Conservation (phyloP, 805 yeast genomes). For the Kodamaea lidongshanica region DNA sequence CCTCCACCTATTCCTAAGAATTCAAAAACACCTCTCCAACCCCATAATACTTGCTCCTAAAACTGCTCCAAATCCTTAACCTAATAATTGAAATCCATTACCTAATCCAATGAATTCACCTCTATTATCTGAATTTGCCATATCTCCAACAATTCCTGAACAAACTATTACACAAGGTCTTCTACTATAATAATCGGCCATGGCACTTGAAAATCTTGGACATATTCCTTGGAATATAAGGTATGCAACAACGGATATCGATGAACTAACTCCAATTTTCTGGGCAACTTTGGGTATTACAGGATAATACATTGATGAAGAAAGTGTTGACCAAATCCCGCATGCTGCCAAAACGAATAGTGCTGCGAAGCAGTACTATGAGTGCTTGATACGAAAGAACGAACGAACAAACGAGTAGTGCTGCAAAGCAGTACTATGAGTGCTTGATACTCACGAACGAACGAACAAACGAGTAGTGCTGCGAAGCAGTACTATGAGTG, state of each 20-base stretch:
- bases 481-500: no score
- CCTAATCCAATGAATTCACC: conserved; percentile 67
- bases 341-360: conserved; percentile 41
- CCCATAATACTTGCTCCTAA: conserved; percentile 43
- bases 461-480: no score
- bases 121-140: conserved; percentile 57
- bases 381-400: no score
- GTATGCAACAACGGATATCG: conserved; percentile 69
- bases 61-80: conserved; percentile 77
- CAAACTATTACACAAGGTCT: conserved; percentile 59
- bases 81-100: conserved; percentile 59
- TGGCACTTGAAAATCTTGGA: conserved; percentile 61
- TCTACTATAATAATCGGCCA: conserved; percentile 69
- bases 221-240: conserved; percentile 69
- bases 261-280: conserved; percentile 50
- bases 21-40: conserved; percentile 78
- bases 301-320: conserved; percentile 78
- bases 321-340: conserved; percentile 63
- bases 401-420: no score
- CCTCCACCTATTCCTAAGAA: conserved; percentile 65
- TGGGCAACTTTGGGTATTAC: conserved; percentile 55
- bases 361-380: no score
- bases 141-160: conserved; percentile 70
- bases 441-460: no score
- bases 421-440: no score